Conservation (phyloP, 176 grass and related monocot genomes). For the Thalia dealbata region DNA sequence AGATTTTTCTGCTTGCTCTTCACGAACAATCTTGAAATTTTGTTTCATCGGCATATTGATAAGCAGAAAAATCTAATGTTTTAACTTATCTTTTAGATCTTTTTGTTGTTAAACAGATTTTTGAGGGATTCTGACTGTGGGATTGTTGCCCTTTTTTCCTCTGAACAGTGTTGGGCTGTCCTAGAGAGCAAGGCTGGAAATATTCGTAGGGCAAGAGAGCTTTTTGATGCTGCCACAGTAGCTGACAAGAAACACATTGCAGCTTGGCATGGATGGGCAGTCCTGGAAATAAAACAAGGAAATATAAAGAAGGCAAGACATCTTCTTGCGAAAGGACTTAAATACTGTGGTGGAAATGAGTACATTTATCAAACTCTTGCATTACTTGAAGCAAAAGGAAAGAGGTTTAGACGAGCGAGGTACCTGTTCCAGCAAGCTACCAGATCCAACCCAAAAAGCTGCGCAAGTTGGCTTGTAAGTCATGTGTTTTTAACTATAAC, state of each 20-base stretch:
- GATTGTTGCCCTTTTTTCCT: slow-evolving; percentile 1
- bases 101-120: not conserved
- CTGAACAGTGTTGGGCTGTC: slow-evolving; percentile 89
- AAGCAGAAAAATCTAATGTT: not conserved
- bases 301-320: slow-evolving; percentile 85
- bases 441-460: slow-evolving; percentile 86
- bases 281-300: slow-evolving; percentile 93
- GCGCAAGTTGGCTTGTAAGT: slow-evolving; percentile 98
- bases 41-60: not conserved
- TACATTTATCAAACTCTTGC: slow-evolving; percentile 99
- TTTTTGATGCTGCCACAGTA: slow-evolving; percentile 92
- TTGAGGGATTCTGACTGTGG: not conserved
- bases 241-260: slow-evolving; percentile 80
- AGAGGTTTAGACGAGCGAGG: slow-evolving; percentile 64
- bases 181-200: slow-evolving; percentile 80
- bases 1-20: not conserved
- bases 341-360: slow-evolving; percentile 89
- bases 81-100: not conserved
- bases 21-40: not conserved
- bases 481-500: slow-evolving; percentile 24
- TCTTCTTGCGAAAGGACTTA: slow-evolving; percentile 79
- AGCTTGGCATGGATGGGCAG: slow-evolving; percentile 97
- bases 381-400: slow-evolving; percentile 84
- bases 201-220: slow-evolving; percentile 68
- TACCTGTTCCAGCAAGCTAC: slow-evolving; percentile 80